Base-by-base conservation (phyloP, 768 basidiomycete genomes). In the Suillus fuscotomentosus region DNA sequence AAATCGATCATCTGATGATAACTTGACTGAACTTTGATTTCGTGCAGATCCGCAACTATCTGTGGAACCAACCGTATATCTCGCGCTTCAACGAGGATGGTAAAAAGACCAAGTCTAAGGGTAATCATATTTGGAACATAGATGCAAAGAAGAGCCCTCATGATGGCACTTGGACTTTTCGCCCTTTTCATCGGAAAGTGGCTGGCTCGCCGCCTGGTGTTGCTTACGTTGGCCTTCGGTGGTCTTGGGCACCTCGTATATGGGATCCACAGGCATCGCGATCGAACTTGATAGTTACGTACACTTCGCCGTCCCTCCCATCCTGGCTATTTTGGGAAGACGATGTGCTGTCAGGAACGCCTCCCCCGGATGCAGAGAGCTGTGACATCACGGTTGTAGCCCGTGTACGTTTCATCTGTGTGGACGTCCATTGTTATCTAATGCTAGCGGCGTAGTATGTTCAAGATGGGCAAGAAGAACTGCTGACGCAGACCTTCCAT, bases 41-140 rank as follows among this genome's bases (percentile, higher is more conserved):
- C 64, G 67, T 56, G 61, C 61, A 94, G 92, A 87, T 94, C 74
- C 90, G 95, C 70, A 89, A 94, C 78, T 99, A 97, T 79, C 86
- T 99, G 59, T 99, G 97, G 97, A 89, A 88, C 65, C 94, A 96
- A 70, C 89, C 89, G 38, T 89, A 91, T 74, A 99, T 99, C 73
- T 89, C 95, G 36, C 92, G 97, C 38, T 99, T 96, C 82, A 99
- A 99, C 74, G 95, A 98, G 72, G 97, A 99, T 74, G 97, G 97
- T 42, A 98, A 98, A 78, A 99, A 99, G 79, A 93, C 96, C 27
- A 99, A 99, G 78, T 96, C 94, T 61, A 97, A 97, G 81, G 97
- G 97, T 55, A 99, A 99, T 78, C 97, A 99, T 71, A 97, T 98
- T 69, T 99, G 97, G 97, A 96, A 95, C 72, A 91, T 99, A 60